phyloP scores from a whole-genome alignment of 495 filamentous ascomycete genomes.

The Rostrohypoxylon terebratum region DNA sequence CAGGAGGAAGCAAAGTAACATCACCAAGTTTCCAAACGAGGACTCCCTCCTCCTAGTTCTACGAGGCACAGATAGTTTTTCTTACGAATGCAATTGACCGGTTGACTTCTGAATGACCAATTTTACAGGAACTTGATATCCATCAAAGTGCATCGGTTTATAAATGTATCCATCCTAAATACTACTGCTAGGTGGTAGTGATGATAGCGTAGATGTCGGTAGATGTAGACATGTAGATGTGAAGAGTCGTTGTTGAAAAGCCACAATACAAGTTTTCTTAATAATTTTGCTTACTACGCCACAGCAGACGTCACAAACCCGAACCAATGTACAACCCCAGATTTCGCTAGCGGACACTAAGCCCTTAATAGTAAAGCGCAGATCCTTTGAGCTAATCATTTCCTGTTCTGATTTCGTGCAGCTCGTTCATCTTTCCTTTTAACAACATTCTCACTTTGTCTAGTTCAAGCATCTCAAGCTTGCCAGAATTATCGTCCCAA shows the following conservation, averaged over 20 bases:
- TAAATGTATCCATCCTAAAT: background rate
- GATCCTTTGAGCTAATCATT: background rate
- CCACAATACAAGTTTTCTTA: background rate
- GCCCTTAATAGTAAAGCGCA: background rate
- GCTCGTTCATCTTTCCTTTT: slow-evolving; percentile 9
- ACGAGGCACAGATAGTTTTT: too few species aligned
- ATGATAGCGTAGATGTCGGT: too few species aligned
- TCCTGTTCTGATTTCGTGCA: background rate
- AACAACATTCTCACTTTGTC: background rate
- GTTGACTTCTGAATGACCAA: background rate
- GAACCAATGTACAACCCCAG: background rate
- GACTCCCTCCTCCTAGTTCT: too few species aligned
- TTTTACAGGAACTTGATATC: background rate
- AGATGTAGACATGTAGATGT: background rate
- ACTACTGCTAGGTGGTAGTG: too few species aligned
- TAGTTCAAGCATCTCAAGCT: background rate
- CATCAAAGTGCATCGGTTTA: background rate
- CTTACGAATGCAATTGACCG: background rate
- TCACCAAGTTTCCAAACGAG: too few species aligned
- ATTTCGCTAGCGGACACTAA: slow-evolving; percentile 6
- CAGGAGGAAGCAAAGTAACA: too few species aligned
- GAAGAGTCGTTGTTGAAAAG: background rate
- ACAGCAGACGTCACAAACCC: background rate
- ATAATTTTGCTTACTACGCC: background rate
- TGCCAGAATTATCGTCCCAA: background rate